Base-by-base conservation (phyloP, 805 yeast species). In the Wickerhamiella azyma region DNA sequence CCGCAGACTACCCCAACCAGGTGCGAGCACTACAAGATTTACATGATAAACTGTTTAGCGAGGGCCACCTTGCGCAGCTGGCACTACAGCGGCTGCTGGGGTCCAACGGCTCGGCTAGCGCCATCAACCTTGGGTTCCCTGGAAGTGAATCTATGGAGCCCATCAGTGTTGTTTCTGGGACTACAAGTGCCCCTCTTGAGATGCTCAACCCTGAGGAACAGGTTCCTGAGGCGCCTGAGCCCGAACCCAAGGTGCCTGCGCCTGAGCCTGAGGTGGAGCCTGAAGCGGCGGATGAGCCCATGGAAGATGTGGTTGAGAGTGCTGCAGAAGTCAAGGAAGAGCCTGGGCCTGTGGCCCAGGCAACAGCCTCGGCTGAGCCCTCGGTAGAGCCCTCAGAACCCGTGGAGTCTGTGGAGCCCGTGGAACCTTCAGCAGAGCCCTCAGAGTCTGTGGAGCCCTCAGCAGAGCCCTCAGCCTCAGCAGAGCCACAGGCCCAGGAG, bases 1-100 rank as follows among this genome's bases (percentile, higher is more conserved):
- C 95, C 0, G 81, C 94, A 0, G 70, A 71, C 51, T 86, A 68
- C 59, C 70, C 78, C 47, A 67, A 75, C 19, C 68, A 79, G 17
- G 63, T 78, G 13, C 73, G 78, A 1, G 89, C 85, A 56, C 84
- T 88, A 50, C 75, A 80, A 52, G 67, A 73, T 48, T 70, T 89
- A 46, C 70, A 89, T 51, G 75, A 81, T 46, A 74, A 75, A 54
- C 67, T 88, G 43, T 88, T 85, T 2, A 78, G 77, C 43, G 96
- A 89, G 59, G 83, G 94, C 26, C 68, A 83, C 47, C 66, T 77
- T 44, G 92, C 89, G 2, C 96, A 88, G 59, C 68, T 67, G 43
- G 94, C 96, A 0, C 62, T 89, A 41, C 75, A 81, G 50, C 69
- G 74, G 43, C 67, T 83, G 48, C 69, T 73, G 24, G 65, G 62